These are phyloP conservation scores for Coccomyxa subellipsoidea DNA, from an alignment of 163 green algal species.

Conservation along the genomic window DNA sequence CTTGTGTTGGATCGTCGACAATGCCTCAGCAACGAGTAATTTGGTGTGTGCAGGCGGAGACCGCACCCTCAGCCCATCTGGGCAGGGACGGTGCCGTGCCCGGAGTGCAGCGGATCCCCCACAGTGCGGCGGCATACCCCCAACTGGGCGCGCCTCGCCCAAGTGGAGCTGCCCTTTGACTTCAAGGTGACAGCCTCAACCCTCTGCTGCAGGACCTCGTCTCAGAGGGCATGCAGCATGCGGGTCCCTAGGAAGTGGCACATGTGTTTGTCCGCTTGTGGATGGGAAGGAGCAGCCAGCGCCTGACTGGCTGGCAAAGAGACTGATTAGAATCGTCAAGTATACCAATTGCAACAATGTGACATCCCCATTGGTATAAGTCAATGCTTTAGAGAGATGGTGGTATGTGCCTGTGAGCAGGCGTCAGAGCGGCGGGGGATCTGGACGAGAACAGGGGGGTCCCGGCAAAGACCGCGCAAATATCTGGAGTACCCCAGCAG, in stretches of 20 bases:
- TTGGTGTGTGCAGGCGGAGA: conserved; percentile 11
- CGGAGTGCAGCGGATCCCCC: not conserved
- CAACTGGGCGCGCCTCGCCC: not conserved
- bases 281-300: too few relatives aligned
- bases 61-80: conserved; percentile 1
- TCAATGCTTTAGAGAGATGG: too few relatives aligned
- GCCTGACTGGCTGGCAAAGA: too few relatives aligned
- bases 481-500: conserved; percentile 15
- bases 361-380: too few relatives aligned
- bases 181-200: not conserved
- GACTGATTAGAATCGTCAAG: too few relatives aligned
- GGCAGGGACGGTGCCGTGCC: conserved; percentile 39
- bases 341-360: too few relatives aligned
- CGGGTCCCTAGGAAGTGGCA: not conserved
- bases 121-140: conserved; percentile 1
- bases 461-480: not conserved
- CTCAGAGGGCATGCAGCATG: too few relatives aligned
- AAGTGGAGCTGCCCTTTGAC: not conserved
- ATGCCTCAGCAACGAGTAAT: too few relatives aligned
- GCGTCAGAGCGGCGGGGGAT: not conserved
- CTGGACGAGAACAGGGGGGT: not conserved
- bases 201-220: too few relatives aligned
- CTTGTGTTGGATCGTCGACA: too few relatives aligned
- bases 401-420: not conserved
- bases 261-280: not conserved